Conservation (phyloP, 805 yeast species). For the Yamadazyma sp. region DNA sequence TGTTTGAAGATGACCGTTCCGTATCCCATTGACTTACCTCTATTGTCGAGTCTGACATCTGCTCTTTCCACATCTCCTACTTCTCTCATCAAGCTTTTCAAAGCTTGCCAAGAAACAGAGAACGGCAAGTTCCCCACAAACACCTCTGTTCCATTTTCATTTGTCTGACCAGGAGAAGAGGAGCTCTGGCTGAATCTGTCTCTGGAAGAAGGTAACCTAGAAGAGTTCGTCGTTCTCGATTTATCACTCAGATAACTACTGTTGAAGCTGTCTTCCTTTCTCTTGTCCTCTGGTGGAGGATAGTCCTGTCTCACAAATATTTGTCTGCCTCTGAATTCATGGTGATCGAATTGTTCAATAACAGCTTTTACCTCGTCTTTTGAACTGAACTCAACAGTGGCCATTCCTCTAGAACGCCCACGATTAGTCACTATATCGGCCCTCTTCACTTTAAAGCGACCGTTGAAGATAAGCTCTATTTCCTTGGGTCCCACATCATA, state of each 20-base stretch:
- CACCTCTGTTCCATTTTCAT: conserved; percentile 50
- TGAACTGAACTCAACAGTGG: conserved; percentile 78
- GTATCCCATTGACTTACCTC: conserved; percentile 81
- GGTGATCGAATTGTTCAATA: conserved; percentile 65
- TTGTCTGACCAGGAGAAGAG: neutral
- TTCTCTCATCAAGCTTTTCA: conserved; percentile 78
- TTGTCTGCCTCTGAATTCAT: conserved; percentile 66
- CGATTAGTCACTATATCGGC: conserved; percentile 80
- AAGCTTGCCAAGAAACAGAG: conserved; percentile 77
- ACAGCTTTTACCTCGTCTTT: conserved; percentile 70
- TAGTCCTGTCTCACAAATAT: conserved; percentile 89
- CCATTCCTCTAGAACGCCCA: conserved; percentile 87
- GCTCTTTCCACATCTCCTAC: conserved; percentile 82
- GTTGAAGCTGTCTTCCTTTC: conserved; percentile 4
- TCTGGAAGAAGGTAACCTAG: conserved; percentile 1
- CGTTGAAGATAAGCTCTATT: conserved; percentile 57
- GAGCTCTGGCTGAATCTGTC: conserved; percentile 1
- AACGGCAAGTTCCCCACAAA: conserved; percentile 83
- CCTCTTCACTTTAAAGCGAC: conserved; percentile 54
- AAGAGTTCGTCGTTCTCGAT: conserved; percentile 13
- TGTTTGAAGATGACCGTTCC: conserved; percentile 76
- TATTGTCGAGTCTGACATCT: conserved; percentile 63
- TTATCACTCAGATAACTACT: neutral
- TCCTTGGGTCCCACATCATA: conserved; percentile 60
- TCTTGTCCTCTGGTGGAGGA: conserved; percentile 61